phyloP scores from a whole-genome alignment of 371 early-diverging fungal genomes.

The Saksenaea vasiformis region DNA sequence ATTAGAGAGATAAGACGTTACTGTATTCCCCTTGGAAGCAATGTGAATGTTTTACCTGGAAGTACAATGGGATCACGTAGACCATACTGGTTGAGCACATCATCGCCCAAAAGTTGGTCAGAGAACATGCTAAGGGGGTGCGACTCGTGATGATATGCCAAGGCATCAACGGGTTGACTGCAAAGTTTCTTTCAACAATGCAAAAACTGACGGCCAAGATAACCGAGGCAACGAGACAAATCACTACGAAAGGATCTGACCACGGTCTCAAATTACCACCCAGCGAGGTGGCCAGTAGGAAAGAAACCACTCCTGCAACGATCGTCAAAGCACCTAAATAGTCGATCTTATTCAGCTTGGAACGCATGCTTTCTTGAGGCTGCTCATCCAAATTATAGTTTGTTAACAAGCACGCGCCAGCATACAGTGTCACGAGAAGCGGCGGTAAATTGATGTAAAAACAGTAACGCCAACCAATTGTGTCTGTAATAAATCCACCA shows the following conservation, averaged over 20 bases:
- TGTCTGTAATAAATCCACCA: slow-evolving; percentile 60
- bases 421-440: slow-evolving; percentile 55
- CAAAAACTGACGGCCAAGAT: slow-evolving; percentile 50
- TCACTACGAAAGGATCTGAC: slow-evolving; percentile 60
- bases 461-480: slow-evolving; percentile 60
- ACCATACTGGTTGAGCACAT: slow-evolving; percentile 38
- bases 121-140: slow-evolving; percentile 41
- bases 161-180: slow-evolving; percentile 62
- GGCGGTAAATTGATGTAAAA: slow-evolving; percentile 82
- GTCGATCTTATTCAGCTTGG: slow-evolving; percentile 65
- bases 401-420: slow-evolving; percentile 36
- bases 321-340: slow-evolving; percentile 60
- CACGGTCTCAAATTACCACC: slow-evolving; percentile 65
- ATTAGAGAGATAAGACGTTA: background rate
- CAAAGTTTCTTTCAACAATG: slow-evolving; percentile 60
- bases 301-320: slow-evolving; percentile 51
- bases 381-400: slow-evolving; percentile 45
- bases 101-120: slow-evolving; percentile 35
- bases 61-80: slow-evolving; percentile 39
- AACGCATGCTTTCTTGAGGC: slow-evolving; percentile 30
- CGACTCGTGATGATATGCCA: slow-evolving; percentile 44
- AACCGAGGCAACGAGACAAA: slow-evolving; percentile 53
- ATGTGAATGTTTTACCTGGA: no score
- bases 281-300: slow-evolving; percentile 66
- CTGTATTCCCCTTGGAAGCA: background rate